These are phyloP conservation scores for Yarrowia deformans DNA, from an alignment of 805 yeast species.

Conservation along the genomic window DNA sequence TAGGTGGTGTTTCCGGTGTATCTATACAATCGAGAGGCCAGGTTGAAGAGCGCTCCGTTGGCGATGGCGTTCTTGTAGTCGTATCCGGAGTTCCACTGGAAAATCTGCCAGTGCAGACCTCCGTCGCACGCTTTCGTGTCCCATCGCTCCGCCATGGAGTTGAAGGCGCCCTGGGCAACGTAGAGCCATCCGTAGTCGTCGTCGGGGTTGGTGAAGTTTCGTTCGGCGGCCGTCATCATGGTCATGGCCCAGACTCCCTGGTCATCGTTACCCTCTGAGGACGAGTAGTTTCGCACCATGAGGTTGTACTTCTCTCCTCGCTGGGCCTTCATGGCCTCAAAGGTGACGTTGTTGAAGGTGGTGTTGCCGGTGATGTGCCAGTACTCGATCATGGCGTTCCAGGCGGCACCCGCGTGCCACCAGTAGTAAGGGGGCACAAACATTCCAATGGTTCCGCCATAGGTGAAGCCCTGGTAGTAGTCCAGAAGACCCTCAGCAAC, in stretches of 20 bases:
- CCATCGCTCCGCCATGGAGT: slow-evolving; percentile 92
- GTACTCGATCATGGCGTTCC: slow-evolving; percentile 86
- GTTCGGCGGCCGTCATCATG: slow-evolving; percentile 90
- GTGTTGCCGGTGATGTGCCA: slow-evolving; percentile 73
- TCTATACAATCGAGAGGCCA: slow-evolving; percentile 86
- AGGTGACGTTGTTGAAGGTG: slow-evolving; percentile 65
- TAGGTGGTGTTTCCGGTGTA: slow-evolving; percentile 79
- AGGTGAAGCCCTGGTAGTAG: slow-evolving; percentile 67
- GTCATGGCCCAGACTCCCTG: slow-evolving; percentile 98
- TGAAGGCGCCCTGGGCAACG: slow-evolving; percentile 86
- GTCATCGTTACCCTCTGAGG: slow-evolving; percentile 97
- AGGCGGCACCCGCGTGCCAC: slow-evolving; percentile 99
- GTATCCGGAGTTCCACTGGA: slow-evolving; percentile 92
- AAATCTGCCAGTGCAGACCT: slow-evolving; percentile 96
- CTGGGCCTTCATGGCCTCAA: slow-evolving; percentile 73
- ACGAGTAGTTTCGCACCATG: slow-evolving; percentile 85
- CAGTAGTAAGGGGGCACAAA: slow-evolving; percentile 91
- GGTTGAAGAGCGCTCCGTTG: slow-evolving; percentile 87
- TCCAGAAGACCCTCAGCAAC: slow-evolving; percentile 69
- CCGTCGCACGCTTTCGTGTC: slow-evolving; percentile 77
- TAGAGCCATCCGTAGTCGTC: slow-evolving; percentile 78
- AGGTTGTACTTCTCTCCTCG: slow-evolving; percentile 76
- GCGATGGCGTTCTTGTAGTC: slow-evolving; percentile 90
- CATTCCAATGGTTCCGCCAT: slow-evolving; percentile 87
- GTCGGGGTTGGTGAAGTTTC: slow-evolving; percentile 78